These are phyloP conservation scores for Dothideomycetes sp. DNA, from an alignment of 2,329 filamentous ascomycete genomes.

Conservation along the genomic window DNA sequence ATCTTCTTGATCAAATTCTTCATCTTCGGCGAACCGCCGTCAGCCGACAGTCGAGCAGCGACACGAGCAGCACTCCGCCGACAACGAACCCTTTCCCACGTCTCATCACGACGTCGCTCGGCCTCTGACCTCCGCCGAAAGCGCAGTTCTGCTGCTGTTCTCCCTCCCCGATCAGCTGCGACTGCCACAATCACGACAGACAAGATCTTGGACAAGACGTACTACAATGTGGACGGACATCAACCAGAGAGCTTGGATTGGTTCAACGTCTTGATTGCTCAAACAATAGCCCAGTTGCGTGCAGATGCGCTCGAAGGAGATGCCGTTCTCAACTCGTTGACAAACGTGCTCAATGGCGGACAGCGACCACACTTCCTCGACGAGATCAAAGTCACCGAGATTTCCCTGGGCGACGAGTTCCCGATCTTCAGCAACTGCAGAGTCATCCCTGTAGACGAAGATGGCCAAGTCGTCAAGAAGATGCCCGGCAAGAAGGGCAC, in stretches of 20 bases:
- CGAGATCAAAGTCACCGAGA: slow-evolving; percentile 86
- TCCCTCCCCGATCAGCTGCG: slow-evolving; percentile 33
- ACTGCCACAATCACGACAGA: slow-evolving; percentile 64
- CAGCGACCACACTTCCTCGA: slow-evolving; percentile 82
- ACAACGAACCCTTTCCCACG: slow-evolving; percentile 63
- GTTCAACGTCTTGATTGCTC: slow-evolving; percentile 96
- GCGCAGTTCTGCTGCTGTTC: slow-evolving; percentile 58
- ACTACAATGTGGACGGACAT: slow-evolving; percentile 91
- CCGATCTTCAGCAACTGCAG: slow-evolving; percentile 98
- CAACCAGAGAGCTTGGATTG: slow-evolving; percentile 95
- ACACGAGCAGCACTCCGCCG: slow-evolving; percentile 65
- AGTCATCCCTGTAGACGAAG: slow-evolving; percentile 82
- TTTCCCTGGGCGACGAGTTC: slow-evolving; percentile 91
- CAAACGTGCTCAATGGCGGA: slow-evolving; percentile 75
- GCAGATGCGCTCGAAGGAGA: slow-evolving; percentile 88
- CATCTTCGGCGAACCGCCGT: slow-evolving; percentile 92
- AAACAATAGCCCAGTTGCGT: slow-evolving; percentile 91
- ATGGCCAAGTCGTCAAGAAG: slow-evolving; percentile 49
- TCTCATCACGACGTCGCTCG: slow-evolving; percentile 30
- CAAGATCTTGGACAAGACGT: slow-evolving; percentile 91
- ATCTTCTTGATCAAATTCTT: slow-evolving; percentile 99
- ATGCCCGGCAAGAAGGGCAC: slow-evolving; percentile 23
- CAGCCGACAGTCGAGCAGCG: slow-evolving; percentile 68
- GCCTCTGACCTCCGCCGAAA: slow-evolving; percentile 33
- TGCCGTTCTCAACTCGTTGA: slow-evolving; percentile 77